Percentiles rank a stretch among this genome's conserved stretches.
phyloP scores from a whole-genome alignment of 78 protist genomes.

The Protostelium mycophagum region DNA sequence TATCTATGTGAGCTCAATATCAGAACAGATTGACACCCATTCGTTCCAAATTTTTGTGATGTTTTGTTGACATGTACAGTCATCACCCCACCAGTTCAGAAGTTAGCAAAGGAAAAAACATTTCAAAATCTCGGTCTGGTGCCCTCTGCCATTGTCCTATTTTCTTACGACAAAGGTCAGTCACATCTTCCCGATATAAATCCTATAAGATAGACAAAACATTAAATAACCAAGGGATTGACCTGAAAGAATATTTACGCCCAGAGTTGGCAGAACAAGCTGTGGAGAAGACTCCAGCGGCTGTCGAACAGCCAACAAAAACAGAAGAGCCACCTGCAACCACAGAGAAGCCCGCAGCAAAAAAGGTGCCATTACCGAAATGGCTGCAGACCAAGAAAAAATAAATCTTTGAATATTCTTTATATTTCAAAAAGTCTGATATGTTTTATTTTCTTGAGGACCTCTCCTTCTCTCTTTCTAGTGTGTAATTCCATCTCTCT shows the following conservation, averaged over 20 bases:
- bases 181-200: not conserved
- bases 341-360: constrained; percentile 1
- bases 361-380: not conserved
- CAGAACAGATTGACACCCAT: not conserved
- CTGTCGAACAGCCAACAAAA: not conserved
- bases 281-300: not conserved
- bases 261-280: not conserved
- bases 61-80: not conserved
- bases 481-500: not conserved
- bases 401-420: no score
- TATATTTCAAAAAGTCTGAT: no score
- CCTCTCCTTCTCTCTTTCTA: not conserved
- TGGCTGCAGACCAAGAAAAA: not conserved
- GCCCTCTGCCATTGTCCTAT: not conserved
- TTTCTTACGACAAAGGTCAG: not conserved
- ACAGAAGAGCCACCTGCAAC: not conserved
- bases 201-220: not conserved
- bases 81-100: not conserved
- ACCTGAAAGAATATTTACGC: not conserved
- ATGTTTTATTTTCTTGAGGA: no score
- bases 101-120: not conserved
- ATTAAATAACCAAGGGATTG: no score
- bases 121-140: not conserved
- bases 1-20: not conserved
- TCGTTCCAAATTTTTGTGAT: no score